Evolutionary conservation across 2,329 filamentous ascomycete genomes (phyloP).

Genomic region (Lasiodiplodia theobromae): DNA sequence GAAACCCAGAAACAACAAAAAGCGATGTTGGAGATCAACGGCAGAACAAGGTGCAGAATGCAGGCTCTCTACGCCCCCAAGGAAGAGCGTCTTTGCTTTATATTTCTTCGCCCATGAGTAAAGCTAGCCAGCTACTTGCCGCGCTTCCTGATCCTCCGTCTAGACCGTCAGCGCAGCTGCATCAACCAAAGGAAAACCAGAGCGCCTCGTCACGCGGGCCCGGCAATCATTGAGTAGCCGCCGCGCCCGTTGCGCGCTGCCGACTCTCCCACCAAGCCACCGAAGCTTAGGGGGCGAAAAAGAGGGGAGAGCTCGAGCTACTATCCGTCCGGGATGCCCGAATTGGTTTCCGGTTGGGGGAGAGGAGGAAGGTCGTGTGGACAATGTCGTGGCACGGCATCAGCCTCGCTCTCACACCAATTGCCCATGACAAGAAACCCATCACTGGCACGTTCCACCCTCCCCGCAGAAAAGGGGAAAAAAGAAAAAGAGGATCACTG

Average conservation of each 20-base stretch:
- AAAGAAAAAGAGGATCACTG: neutral
- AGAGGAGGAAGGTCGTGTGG: neutral
- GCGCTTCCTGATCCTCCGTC: neutral
- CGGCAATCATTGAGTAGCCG: neutral
- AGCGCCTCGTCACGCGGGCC: slow-evolving; percentile 9
- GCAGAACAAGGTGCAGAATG: neutral
- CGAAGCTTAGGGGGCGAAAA: neutral
- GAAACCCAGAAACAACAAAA: neutral
- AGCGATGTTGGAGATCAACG: neutral
- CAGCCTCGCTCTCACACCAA: neutral
- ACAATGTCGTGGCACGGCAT: slow-evolving; percentile 6
- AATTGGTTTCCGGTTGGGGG: neutral
- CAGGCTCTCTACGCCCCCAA: neutral
- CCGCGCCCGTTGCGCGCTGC: neutral
- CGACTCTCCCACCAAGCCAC: slow-evolving; percentile 9
- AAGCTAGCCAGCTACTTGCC: neutral
- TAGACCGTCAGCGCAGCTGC: neutral
- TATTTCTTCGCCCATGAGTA: neutral
- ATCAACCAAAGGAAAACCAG: neutral
- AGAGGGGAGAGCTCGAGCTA: neutral
- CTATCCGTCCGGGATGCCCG: slow-evolving; percentile 14
- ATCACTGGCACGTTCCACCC: neutral
- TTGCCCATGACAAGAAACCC: neutral
- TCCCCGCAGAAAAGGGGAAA: neutral
- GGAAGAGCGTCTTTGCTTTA: neutral